These are phyloP conservation scores for Penicillium sp. DNA, from an alignment of 2,329 filamentous ascomycete genomes.

Conservation along the genomic window DNA sequence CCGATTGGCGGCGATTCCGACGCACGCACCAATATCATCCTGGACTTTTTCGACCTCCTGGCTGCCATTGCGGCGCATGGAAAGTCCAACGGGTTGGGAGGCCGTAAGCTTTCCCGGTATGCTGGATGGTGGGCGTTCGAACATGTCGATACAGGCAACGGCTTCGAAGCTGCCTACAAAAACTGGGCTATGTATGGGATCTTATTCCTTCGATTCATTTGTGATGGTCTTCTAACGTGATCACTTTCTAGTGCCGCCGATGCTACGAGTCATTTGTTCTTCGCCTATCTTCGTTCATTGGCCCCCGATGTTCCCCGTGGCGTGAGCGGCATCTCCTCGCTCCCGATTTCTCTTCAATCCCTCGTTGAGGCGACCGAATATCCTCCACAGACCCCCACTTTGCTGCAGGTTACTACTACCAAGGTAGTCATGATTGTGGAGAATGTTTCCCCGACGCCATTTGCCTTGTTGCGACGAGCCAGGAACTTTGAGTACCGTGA, in stretches of 20 bases:
- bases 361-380: constrained; percentile 91
- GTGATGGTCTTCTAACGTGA: constrained; percentile 29
- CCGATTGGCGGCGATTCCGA: constrained; percentile 87
- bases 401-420: constrained; percentile 76
- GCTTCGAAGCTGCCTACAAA: constrained; percentile 92
- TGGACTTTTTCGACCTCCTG: constrained; percentile 92
- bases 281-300: constrained; percentile 88
- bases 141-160: constrained; percentile 77
- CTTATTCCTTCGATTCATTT: background rate
- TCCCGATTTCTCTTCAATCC: constrained; percentile 87
- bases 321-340: constrained; percentile 72
- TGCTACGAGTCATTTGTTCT: constrained; percentile 95
- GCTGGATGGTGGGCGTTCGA: constrained; percentile 99
- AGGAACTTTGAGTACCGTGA: constrained; percentile 96
- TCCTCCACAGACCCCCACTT: constrained; percentile 71
- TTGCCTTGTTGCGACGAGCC: constrained; percentile 80
- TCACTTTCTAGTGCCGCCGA: constrained; percentile 68
- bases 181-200: constrained; percentile 69
- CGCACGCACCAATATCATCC: constrained; percentile 80
- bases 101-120: constrained; percentile 88
- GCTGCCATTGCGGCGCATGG: constrained; percentile 87
- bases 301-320: constrained; percentile 69
- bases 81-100: constrained; percentile 88
- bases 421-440: constrained; percentile 97
- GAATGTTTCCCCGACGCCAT: constrained; percentile 88